phyloP scores from a whole-genome alignment of 2,329 filamentous ascomycete species.

The Aspergillus caelatus region DNA sequence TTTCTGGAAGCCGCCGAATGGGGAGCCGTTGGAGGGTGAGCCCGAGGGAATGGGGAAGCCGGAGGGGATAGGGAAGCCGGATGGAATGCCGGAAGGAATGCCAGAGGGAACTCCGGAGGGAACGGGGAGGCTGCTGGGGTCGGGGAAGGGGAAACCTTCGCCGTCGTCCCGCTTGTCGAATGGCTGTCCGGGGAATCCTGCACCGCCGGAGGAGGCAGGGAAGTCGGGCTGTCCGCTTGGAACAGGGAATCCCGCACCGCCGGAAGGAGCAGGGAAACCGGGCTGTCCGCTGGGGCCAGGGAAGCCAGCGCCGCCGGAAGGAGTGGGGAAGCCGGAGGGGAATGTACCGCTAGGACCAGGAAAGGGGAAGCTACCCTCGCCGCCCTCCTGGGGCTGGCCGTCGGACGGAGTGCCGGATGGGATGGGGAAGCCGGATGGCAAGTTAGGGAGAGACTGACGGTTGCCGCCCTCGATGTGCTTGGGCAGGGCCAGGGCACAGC shows the following conservation, averaged over 20 bases:
- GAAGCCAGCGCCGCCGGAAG: neutral
- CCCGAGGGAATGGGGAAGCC: conserved; percentile 3
- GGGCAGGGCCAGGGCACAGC: conserved; percentile 15
- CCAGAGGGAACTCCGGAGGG: neutral
- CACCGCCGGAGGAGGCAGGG: neutral
- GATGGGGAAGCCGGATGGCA: no score
- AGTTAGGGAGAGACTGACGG: conserved; percentile 2
- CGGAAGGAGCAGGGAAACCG: neutral
- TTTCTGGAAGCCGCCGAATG: neutral
- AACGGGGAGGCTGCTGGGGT: neutral
- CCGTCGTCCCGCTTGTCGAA: neutral
- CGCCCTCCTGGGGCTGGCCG: neutral
- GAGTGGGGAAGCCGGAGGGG: neutral
- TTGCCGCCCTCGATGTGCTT: neutral
- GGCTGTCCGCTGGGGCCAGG: neutral
- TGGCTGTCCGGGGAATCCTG: neutral
- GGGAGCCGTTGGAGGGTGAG: neutral
- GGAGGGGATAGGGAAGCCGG: neutral
- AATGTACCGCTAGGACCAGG: neutral
- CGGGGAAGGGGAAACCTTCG: neutral
- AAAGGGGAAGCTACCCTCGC: neutral
- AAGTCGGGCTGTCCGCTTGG: neutral
- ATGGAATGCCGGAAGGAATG: neutral
- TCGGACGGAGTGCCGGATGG: neutral
- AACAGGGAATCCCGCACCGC: neutral